phyloP scores from a whole-genome alignment of 2,329 filamentous ascomycete species.

The Fusarium redolens region DNA sequence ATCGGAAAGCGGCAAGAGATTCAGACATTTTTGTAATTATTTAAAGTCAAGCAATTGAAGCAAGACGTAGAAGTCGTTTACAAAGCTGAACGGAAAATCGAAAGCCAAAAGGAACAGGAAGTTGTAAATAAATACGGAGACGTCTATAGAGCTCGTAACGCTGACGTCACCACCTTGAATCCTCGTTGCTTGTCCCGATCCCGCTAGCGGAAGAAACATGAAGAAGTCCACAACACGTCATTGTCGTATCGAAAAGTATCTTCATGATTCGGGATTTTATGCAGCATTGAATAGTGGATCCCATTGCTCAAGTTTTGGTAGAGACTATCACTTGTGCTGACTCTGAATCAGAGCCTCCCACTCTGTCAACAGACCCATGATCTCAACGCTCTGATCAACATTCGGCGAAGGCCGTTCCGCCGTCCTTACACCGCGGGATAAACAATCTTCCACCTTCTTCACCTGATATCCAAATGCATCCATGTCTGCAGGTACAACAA shows the following conservation, averaged over 20 bases:
- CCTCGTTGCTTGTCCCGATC: not conserved
- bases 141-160: not conserved
- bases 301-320: too few species aligned
- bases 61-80: not conserved
- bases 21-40: not conserved
- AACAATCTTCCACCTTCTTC: slow-evolving; percentile 6
- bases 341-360: slow-evolving; percentile 8
- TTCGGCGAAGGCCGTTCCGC: slow-evolving; percentile 13
- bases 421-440: not conserved
- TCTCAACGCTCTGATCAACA: slow-evolving; percentile 14
- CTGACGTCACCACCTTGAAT: not conserved
- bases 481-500: not conserved
- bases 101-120: not conserved
- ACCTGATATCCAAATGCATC: slow-evolving; percentile 13
- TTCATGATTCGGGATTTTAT: not conserved
- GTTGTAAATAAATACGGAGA: not conserved
- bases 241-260: not conserved
- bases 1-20: slow-evolving; percentile 2
- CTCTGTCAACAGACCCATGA: slow-evolving; percentile 10
- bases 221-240: not conserved
- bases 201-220: not conserved
- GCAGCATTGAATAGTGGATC: not conserved
- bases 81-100: not conserved
- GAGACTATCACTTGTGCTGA: not conserved
- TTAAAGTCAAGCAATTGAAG: not conserved